These are phyloP conservation scores for Torulaspora franciscae DNA, from an alignment of 805 yeast species.

Conservation along the genomic window DNA sequence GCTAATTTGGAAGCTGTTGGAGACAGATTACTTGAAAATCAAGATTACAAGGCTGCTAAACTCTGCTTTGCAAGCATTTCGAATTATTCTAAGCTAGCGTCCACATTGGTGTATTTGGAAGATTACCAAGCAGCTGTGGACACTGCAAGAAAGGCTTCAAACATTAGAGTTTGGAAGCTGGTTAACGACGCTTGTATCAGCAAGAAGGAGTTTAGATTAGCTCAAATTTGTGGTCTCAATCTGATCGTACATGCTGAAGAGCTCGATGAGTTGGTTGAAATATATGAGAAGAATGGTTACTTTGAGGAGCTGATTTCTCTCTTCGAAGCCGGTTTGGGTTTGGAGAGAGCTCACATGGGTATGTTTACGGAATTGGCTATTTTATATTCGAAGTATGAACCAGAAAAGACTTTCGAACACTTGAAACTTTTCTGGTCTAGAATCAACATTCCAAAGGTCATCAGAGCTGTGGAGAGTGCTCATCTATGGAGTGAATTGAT, in stretches of 20 bases:
- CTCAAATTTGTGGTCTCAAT: conserved; percentile 97
- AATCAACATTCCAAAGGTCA: conserved; percentile 94
- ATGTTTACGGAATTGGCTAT: conserved; percentile 96
- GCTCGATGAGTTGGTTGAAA: conserved; percentile 77
- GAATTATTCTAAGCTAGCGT: conserved; percentile 92
- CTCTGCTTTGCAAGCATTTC: conserved; percentile 78
- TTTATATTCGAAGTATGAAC: conserved; percentile 83
- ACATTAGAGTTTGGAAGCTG: conserved; percentile 92
- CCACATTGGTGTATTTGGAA: conserved; percentile 86
- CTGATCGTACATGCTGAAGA: conserved; percentile 97
- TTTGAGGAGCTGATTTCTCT: conserved; percentile 86
- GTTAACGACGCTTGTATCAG: conserved; percentile 96
- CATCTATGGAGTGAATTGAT: conserved; percentile 96
- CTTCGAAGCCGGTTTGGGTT: conserved; percentile 91
- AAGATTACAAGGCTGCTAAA: conserved; percentile 90
- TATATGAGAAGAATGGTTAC: conserved; percentile 86
- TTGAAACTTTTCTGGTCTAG: conserved; percentile 97
- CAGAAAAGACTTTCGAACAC: conserved; percentile 91
- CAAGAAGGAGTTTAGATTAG: conserved; percentile 89
- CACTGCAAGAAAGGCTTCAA: conserved; percentile 97
- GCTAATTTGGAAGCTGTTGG: conserved; percentile 92
- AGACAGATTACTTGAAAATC: conserved; percentile 75
- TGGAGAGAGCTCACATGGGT: conserved; percentile 99
- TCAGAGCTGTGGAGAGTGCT: conserved; percentile 86
- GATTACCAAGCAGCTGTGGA: conserved; percentile 97